These are phyloP conservation scores for Macrolepiota dolichaula DNA, from an alignment of 768 basidiomycete species.

Conservation along the genomic window DNA sequence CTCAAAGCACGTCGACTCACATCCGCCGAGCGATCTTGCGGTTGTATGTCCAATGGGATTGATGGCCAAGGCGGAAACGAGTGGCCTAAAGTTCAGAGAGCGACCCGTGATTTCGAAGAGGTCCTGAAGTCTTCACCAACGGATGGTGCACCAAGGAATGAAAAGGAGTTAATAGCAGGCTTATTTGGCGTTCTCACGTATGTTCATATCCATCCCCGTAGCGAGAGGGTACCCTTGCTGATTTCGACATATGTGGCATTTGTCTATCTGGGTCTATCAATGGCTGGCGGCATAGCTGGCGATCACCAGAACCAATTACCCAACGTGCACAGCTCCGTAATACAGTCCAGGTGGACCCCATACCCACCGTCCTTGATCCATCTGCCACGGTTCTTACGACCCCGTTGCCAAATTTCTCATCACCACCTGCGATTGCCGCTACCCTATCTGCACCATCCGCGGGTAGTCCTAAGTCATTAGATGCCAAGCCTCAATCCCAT, in stretches of 20 bases:
- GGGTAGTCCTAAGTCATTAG: conserved; percentile 7
- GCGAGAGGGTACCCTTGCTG: neutral
- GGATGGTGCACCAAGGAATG: conserved; percentile 22
- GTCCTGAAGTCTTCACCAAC: conserved; percentile 35
- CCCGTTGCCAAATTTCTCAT: neutral
- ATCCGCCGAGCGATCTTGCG: conserved; percentile 42
- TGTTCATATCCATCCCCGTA: conserved; percentile 29
- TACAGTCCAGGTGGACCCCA: conserved; percentile 62
- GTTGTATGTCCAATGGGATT: conserved; percentile 74
- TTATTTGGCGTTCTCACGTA: conserved; percentile 72
- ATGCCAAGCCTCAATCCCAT: conserved; percentile 10
- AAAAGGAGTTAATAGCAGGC: conserved; percentile 50
- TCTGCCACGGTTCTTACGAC: neutral
- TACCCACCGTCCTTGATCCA: conserved; percentile 31
- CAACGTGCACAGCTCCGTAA: conserved; percentile 54
- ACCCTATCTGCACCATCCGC: neutral
- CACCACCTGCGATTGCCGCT: neutral
- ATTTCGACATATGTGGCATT: conserved; percentile 2
- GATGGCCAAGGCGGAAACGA: conserved; percentile 56
- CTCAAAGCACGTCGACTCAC: conserved; percentile 54
- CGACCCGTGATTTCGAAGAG: conserved; percentile 41
- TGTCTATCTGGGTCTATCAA: neutral
- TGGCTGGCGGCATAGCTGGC: conserved; percentile 35
- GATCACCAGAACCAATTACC: conserved; percentile 38
- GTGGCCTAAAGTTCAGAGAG: conserved; percentile 77